phyloP scores from a whole-genome alignment of 257 asterid genomes.

The Fraxinus excelsior region DNA sequence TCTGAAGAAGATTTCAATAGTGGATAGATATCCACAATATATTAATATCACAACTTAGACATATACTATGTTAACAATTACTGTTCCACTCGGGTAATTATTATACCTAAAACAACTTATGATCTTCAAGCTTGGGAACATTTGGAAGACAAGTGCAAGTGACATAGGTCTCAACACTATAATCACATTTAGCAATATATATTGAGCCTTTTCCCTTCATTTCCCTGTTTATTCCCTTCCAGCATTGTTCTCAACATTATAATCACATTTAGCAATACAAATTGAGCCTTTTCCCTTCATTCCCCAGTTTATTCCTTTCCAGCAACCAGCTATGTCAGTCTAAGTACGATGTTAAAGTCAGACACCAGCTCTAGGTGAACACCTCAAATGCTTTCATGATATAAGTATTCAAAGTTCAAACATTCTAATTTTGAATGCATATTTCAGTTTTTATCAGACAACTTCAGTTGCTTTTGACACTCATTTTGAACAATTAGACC shows the following conservation, averaged over 20 bases:
- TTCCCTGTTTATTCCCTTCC: neutral
- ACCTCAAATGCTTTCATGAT: neutral
- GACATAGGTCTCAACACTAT: neutral
- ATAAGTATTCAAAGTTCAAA: too few relatives aligned
- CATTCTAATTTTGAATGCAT: neutral
- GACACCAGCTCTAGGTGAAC: neutral
- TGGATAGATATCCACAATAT: constrained; percentile 9
- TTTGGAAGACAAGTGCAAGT: neutral
- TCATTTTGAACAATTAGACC: neutral
- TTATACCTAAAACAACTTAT: constrained; percentile 2
- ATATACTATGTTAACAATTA: neutral
- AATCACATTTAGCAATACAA: neutral
- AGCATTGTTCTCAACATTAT: neutral
- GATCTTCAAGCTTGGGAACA: constrained; percentile 12
- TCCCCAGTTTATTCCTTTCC: neutral
- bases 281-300: neutral
- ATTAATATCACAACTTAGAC: constrained; percentile 14
- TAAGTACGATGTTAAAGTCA: neutral
- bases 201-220: neutral
- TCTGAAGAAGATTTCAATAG: constrained; percentile 4
- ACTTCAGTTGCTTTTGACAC: neutral
- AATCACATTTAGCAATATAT: neutral
- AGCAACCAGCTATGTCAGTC: constrained; percentile 3
- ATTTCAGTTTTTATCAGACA: neutral
- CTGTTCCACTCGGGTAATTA: neutral